Conservation (phyloP, 2,329 filamentous ascomycete genomes). For the Ophiocordyceps sinensis region DNA sequence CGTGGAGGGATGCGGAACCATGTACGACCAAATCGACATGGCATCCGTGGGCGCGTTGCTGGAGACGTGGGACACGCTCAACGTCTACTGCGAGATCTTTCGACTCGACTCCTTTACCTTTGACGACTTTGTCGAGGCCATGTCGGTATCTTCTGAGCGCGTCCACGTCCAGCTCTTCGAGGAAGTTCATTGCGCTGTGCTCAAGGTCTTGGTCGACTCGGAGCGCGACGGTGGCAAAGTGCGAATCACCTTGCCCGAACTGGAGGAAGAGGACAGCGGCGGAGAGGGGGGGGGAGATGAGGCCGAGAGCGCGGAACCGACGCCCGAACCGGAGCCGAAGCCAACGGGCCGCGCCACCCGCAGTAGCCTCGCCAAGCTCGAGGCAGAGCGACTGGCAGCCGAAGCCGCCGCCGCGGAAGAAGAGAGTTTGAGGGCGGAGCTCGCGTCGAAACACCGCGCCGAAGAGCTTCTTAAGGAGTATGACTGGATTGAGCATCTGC, state of each 20-base stretch:
- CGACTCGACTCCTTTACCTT: conserved; percentile 94
- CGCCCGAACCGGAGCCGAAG: conserved; percentile 58
- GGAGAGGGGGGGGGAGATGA: conserved; percentile 47
- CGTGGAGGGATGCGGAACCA: conserved; percentile 9
- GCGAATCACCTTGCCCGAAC: conserved; percentile 61
- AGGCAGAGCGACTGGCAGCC: conserved; percentile 53
- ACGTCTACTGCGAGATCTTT: conserved; percentile 95
- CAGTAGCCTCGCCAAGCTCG: conserved; percentile 71
- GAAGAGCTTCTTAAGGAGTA: conserved; percentile 60
- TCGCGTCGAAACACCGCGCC: conserved; percentile 49
- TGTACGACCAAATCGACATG: conserved; percentile 49
- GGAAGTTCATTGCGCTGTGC: conserved; percentile 79
- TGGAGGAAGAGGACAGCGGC: conserved; percentile 57
- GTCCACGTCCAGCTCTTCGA: conserved; percentile 71
- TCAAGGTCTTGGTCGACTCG: conserved; percentile 72
- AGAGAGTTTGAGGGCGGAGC: conserved; percentile 28
- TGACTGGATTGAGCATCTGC: conserved; percentile 74
- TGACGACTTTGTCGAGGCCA: conserved; percentile 84
- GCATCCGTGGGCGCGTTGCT: conserved; percentile 73
- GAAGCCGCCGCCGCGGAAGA: conserved; percentile 41
- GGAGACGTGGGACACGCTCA: conserved; percentile 92
- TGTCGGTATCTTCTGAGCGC: conserved; percentile 62
- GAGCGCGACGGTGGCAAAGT: conserved; percentile 65
- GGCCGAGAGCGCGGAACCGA: conserved; percentile 35
- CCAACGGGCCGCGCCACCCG: conserved; percentile 60